Evolutionary conservation across 345 rosid genomes (phyloP).

Genomic region (Aurinia saxatilis): DNA sequence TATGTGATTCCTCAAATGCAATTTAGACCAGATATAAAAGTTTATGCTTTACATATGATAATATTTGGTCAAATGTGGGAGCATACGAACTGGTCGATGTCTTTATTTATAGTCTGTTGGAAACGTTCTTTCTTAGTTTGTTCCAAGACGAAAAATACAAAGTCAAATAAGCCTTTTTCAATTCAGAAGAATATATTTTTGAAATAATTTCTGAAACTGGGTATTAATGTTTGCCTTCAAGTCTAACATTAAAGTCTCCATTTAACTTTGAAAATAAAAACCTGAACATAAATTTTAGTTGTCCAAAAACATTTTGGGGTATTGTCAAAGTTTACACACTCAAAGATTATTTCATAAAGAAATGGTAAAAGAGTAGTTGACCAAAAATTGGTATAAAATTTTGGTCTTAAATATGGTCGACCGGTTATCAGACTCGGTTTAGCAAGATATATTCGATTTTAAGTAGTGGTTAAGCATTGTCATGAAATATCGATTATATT

Average conservation of each 20-base stretch:
- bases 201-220: neutral
- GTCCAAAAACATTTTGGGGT: too few species aligned
- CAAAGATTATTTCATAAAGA: neutral
- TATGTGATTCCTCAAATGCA: neutral
- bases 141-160: neutral
- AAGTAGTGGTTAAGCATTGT: neutral
- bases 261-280: too few species aligned
- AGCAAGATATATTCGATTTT: neutral
- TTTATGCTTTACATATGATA: neutral
- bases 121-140: neutral
- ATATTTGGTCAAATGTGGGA: neutral
- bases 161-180: conserved; percentile 7
- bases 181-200: neutral
- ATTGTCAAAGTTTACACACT: neutral
- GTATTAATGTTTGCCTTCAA: neutral
- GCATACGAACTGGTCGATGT: neutral
- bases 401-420: neutral
- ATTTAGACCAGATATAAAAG: neutral
- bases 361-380: too few species aligned
- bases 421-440: neutral
- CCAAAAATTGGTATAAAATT: neutral
- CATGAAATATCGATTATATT: too few species aligned
- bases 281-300: too few species aligned
- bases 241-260: neutral
- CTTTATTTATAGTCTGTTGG: neutral